These are phyloP conservation scores for Haplographium delicatum DNA, from an alignment of 495 filamentous ascomycete species.

Conservation along the genomic window DNA sequence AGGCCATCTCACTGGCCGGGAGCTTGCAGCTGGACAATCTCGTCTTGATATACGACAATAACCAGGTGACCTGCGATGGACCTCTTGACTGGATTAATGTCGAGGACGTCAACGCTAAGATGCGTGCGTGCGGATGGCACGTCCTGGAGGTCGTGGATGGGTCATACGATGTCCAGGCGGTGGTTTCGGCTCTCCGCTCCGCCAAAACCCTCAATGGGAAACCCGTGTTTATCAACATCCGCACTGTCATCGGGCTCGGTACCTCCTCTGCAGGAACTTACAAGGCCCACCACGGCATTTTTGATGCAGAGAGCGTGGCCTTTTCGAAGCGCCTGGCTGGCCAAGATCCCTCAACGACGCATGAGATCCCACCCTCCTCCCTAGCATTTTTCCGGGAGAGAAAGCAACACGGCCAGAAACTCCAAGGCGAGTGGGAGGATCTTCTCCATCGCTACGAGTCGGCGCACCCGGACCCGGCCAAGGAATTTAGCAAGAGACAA, in stretches of 20 bases:
- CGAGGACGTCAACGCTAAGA: conserved; percentile 56
- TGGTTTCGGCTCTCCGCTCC: conserved; percentile 42
- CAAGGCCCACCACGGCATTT: conserved; percentile 33
- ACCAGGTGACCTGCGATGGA: conserved; percentile 57
- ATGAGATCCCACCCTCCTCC: neutral
- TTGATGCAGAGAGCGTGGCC: conserved; percentile 37
- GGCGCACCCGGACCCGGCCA: neutral
- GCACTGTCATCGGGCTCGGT: conserved; percentile 53
- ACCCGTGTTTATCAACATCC: conserved; percentile 55
- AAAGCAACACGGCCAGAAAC: neutral
- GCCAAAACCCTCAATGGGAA: conserved; percentile 41
- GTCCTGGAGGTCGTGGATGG: conserved; percentile 52
- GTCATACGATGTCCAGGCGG: conserved; percentile 43
- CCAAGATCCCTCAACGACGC: neutral
- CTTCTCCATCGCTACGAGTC: neutral
- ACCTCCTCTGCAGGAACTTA: conserved; percentile 44
- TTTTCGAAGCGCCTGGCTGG: neutral
- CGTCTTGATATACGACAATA: conserved; percentile 55
- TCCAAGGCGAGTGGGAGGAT: neutral
- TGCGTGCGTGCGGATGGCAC: conserved; percentile 53
- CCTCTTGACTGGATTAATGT: conserved; percentile 48
- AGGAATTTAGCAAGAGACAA: neutral
- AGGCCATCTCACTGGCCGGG: conserved; percentile 50
- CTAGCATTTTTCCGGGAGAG: neutral
- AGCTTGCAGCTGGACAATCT: conserved; percentile 51